Evolutionary conservation across 2,329 filamentous ascomycete genomes (phyloP).

Genomic region (Lecanicillium sp.): DNA sequence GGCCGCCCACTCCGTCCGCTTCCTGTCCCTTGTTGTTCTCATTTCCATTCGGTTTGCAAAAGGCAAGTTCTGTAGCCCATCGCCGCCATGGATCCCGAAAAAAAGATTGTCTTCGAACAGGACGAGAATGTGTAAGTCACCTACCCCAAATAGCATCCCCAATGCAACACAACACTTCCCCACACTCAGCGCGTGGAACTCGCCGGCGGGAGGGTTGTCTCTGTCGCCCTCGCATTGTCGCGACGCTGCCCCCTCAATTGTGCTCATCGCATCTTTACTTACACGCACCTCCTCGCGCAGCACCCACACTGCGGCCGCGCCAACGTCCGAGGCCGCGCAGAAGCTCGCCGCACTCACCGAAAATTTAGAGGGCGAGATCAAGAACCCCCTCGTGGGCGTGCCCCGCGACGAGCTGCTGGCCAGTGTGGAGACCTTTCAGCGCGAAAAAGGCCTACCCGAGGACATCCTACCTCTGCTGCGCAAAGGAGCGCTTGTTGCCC

Average conservation of each 20-base stretch:
- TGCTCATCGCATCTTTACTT: neutral
- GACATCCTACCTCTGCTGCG: conserved; percentile 35
- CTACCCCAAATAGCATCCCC: neutral
- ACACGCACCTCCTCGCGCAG: neutral
- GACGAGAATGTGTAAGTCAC: conserved; percentile 10
- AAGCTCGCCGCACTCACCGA: conserved; percentile 17
- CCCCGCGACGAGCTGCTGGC: conserved; percentile 44
- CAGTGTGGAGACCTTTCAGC: conserved; percentile 49
- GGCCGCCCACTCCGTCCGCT: conserved; percentile 2
- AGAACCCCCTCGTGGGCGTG: conserved; percentile 47
- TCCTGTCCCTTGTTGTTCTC: too few species aligned
- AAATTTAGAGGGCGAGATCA: conserved; percentile 25
- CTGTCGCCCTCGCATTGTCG: neutral
- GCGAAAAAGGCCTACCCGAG: conserved; percentile 38
- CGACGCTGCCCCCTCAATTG: neutral
- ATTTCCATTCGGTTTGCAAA: too few species aligned
- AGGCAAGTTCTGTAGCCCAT: too few species aligned
- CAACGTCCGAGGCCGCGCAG: conserved; percentile 1
- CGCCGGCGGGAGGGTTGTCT: neutral
- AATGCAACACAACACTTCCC: neutral
- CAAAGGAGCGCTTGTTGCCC: conserved; percentile 26
- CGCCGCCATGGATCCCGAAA: conserved; percentile 11
- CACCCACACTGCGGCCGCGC: neutral
- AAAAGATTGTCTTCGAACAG: conserved; percentile 10
- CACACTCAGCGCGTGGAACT: neutral